These are phyloP conservation scores for Triticum urartu DNA, from an alignment of 176 grass and related monocot species.

Conservation along the genomic window DNA sequence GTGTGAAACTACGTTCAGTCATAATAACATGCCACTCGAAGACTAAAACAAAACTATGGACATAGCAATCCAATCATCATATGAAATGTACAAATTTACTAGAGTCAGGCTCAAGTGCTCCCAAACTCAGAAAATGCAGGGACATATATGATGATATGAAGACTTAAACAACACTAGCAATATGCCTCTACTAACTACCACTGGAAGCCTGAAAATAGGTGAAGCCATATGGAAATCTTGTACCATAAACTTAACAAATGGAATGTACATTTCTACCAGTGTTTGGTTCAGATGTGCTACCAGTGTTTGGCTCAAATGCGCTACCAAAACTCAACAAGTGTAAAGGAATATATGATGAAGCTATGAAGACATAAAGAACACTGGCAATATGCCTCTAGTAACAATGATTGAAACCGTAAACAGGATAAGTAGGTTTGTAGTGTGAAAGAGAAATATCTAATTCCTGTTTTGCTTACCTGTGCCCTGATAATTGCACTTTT, in stretches of 20 bases:
- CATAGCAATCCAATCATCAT: neutral
- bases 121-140: neutral
- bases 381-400: neutral
- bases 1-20: neutral
- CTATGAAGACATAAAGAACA: neutral
- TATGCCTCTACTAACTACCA: neutral
- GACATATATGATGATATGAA: neutral
- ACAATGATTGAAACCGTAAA: neutral
- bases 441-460: neutral
- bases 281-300: too few relatives aligned
- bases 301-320: neutral
- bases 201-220: neutral
- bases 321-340: neutral
- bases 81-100: neutral
- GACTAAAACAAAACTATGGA: neutral
- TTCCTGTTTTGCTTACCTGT: constrained; percentile 45
- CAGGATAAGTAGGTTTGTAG: neutral
- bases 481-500: constrained; percentile 70
- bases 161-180: neutral
- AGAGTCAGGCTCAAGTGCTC: neutral
- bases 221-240: neutral
- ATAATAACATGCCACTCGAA: neutral
- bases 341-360: neutral
- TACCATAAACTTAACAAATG: neutral
- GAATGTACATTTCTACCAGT: neutral